Evolutionary conservation across 1,284 basidiomycete species (phyloP).

Genomic region (Grifola frondosa): DNA sequence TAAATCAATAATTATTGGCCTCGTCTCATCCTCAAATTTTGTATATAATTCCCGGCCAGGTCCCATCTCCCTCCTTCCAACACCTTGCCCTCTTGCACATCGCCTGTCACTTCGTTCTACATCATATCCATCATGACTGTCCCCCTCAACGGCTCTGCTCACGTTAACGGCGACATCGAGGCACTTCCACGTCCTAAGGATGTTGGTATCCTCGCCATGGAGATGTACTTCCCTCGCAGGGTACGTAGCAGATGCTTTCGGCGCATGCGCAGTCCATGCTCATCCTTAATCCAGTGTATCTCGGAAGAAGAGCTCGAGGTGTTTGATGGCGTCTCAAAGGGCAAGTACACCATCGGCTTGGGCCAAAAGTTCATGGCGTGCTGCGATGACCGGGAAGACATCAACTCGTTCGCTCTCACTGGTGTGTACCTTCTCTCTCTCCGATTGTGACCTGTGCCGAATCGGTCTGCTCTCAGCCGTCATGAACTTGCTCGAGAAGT

Average conservation of each 20-base stretch:
- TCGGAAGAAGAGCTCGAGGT: constrained; percentile 94
- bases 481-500: constrained; percentile 87
- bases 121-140: constrained; percentile 29
- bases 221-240: constrained; percentile 92
- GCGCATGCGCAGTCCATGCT: constrained; percentile 15
- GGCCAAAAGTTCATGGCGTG: constrained; percentile 99
- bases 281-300: constrained; percentile 64
- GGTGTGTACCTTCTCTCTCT: constrained; percentile 51
- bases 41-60: constrained; percentile 17
- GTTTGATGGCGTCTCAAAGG: constrained; percentile 93
- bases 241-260: constrained; percentile 47
- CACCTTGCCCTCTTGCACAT: constrained; percentile 8
- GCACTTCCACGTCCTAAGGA: constrained; percentile 72
- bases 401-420: constrained; percentile 96
- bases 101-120: constrained; percentile 5
- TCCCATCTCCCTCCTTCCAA: constrained; percentile 2
- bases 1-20: too few species aligned
- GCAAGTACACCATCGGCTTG: constrained; percentile 99
- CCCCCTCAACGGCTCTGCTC: constrained; percentile 28
- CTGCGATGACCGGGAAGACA: constrained; percentile 97
- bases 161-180: constrained; percentile 25
- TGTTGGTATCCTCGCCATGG: constrained; percentile 90
- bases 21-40: constrained; percentile 23
- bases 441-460: neutral
- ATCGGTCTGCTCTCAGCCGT: constrained; percentile 54